Evolutionary conservation across 2,329 filamentous ascomycete species (phyloP), one percentile per base, ranked within the genome.

Genomic region (Leptodontidium sp.): DNA sequence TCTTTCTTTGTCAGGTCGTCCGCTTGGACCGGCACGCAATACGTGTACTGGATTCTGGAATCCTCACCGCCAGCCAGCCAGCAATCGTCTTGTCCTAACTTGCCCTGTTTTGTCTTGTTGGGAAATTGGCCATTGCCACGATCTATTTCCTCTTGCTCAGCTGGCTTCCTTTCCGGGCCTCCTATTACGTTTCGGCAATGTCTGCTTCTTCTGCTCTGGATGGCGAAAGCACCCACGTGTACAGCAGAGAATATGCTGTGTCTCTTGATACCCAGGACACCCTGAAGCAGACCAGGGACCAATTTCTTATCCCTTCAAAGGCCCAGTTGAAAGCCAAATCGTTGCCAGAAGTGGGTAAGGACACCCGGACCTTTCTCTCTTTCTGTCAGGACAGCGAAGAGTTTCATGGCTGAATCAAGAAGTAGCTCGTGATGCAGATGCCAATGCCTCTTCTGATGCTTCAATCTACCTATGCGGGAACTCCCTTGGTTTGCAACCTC

Each of bases 261-360:
- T 69, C 71, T 63, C 82, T 92, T 12, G 91, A 93, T 78, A 79
- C 80, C 0, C 82, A 87, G 73, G 91, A 93, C 77, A 79, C 84
- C n/a, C 80, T 93, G 43, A 80, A 80, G 29, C 81, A 84, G 68
- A 84, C 93, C 61, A 87, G 93, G 26, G 80, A 87, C 21, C 86
- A 95, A 74, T 97, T 96, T 78, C 84, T 91, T 64, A 89, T 97
- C 53, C 94, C 94, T 0, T 91, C 91, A 11, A 93, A 89, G 77
- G 83, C 82, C 6, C 91, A 94, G 57, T 79, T 97, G 67, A 89
- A 86, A 77, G 87, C 90, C 70, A 70, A 71, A 32, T 71, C 68
- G 15, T 70, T 78, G 43, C 50, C 65, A 17, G 67, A 72, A 69
- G 71, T 69, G 74, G 75, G 75, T 75, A 73, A 72, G 70, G 66